Conservation (phyloP, 23 red algal species). For the Gracilaria vermiculophylla region DNA sequence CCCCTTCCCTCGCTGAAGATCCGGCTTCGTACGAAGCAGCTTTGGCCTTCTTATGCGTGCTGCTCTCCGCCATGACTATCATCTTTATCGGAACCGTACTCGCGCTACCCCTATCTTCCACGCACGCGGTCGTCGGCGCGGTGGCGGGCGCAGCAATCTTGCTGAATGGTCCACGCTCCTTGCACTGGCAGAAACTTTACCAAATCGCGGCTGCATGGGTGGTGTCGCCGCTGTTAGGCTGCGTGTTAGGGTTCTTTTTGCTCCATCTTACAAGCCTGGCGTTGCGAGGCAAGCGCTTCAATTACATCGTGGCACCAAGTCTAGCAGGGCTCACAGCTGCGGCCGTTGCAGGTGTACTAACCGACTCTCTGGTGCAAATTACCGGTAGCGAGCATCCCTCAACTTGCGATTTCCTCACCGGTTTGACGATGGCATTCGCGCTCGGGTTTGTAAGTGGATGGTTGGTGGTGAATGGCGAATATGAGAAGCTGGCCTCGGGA, state of each 20-base stretch:
- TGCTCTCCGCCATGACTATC: conserved; percentile 50
- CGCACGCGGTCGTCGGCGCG: conserved; percentile 73
- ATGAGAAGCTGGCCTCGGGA: not conserved
- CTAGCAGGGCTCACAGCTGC: conserved; percentile 7
- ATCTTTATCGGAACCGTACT: conserved; percentile 71
- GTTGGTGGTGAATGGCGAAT: not conserved
- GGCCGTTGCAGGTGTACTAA: conserved; percentile 4
- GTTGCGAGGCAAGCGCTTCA: not conserved
- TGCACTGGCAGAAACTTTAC: conserved; percentile 40
- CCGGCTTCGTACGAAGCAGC: not conserved
- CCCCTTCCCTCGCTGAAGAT: conserved; percentile 15
- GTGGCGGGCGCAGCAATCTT: conserved; percentile 63
- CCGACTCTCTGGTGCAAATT: conserved; percentile 8
- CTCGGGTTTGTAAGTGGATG: conserved; percentile 12
- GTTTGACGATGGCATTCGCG: not conserved
- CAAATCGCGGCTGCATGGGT: conserved; percentile 69
- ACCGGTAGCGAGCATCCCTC: not conserved
- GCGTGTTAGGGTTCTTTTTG: conserved; percentile 45
- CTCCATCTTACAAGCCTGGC: not conserved
- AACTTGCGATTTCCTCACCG: not conserved
- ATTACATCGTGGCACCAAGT: not conserved
- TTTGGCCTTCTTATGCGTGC: conserved; percentile 48
- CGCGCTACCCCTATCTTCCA: conserved; percentile 70
- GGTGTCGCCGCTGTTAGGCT: conserved; percentile 68
- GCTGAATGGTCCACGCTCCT: conserved; percentile 12